phyloP scores from a whole-genome alignment of 768 basidiomycete species.

The Lentinula lateritia region DNA sequence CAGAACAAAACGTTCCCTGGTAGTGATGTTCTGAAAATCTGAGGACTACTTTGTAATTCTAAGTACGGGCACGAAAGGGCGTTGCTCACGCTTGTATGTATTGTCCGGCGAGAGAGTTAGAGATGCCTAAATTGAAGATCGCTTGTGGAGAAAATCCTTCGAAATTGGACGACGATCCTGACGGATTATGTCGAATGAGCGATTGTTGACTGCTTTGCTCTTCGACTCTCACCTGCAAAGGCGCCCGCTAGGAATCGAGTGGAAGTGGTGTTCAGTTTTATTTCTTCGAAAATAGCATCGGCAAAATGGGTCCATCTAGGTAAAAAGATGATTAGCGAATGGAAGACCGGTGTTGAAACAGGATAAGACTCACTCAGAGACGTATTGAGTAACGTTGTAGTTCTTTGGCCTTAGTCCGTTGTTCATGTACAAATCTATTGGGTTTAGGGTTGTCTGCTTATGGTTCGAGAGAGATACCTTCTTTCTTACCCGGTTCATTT shows the following conservation, averaged over 20 bases:
- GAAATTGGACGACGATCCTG: constrained; percentile 21
- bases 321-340: not conserved
- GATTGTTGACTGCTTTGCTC: constrained; percentile 14
- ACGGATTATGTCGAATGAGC: constrained; percentile 17
- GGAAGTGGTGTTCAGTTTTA: constrained; percentile 15
- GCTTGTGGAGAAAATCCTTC: constrained; percentile 34
- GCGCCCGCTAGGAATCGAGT: constrained; percentile 10
- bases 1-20: not conserved
- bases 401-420: constrained; percentile 18
- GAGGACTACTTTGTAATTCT: too few species aligned
- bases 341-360: not conserved
- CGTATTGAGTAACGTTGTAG: constrained; percentile 24
- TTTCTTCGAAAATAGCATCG: constrained; percentile 20
- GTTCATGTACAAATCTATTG: constrained; percentile 25
- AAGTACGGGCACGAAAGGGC: not conserved
- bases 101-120: constrained; percentile 31
- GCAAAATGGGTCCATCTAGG: constrained; percentile 31
- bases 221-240: not conserved
- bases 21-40: constrained; percentile 45
- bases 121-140: constrained; percentile 31
- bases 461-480: constrained; percentile 19
- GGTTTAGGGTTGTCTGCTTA: not conserved
- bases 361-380: constrained; percentile 16
- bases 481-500: constrained; percentile 21
- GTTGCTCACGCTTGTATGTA: constrained; percentile 30